Evolutionary conservation across 23 red algal genomes (phyloP).

Genomic region (Gracilariopsis chorda): DNA sequence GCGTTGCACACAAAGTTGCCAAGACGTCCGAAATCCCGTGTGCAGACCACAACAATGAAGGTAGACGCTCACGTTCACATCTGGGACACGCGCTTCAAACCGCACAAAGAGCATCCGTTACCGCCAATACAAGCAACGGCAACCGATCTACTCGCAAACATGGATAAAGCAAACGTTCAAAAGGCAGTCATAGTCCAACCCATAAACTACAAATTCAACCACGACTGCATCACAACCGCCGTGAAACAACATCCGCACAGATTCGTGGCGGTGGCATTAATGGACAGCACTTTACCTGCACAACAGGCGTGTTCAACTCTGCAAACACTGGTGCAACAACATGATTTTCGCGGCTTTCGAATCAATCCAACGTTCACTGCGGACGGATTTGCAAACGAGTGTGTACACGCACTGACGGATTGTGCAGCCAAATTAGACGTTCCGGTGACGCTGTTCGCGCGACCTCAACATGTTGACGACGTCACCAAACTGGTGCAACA

Average conservation of each 20-base stretch:
- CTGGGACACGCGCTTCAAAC: background rate
- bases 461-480: background rate
- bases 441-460: constrained; percentile 10
- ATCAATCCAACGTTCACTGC: constrained; percentile 18
- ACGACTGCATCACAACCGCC: background rate
- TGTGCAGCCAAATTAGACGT: background rate
- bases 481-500: background rate
- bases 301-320: background rate
- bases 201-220: constrained; percentile 33
- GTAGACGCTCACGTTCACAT: constrained; percentile 38
- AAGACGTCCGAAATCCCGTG: too few relatives aligned
- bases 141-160: background rate
- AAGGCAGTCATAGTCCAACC: constrained; percentile 22
- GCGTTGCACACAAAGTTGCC: too few relatives aligned
- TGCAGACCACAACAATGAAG: constrained; percentile 21
- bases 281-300: background rate
- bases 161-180: background rate
- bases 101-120: background rate
- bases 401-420: background rate
- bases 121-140: background rate
- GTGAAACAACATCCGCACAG: background rate
- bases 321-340: background rate
- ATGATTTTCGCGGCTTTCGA: constrained; percentile 2
- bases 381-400: background rate
- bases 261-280: constrained; percentile 5